These are phyloP conservation scores for Neofusicoccum parvum DNA, from an alignment of 2,329 filamentous ascomycete species.

Conservation along the genomic window DNA sequence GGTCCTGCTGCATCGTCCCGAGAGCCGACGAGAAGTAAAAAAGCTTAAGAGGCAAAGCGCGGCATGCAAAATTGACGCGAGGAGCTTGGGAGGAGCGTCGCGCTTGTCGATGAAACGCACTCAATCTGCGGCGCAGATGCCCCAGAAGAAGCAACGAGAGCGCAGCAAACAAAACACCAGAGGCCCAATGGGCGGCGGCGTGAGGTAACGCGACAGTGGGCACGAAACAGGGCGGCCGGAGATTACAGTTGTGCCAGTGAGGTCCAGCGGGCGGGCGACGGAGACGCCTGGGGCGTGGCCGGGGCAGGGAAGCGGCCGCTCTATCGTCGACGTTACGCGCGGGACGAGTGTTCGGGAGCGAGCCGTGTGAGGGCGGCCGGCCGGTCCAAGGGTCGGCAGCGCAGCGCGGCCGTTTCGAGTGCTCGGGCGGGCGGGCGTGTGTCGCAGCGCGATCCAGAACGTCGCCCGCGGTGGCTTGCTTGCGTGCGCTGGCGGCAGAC, in stretches of 20 bases:
- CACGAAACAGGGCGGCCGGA: constrained; percentile 14
- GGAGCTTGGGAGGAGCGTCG: background rate
- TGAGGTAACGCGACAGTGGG: constrained; percentile 4
- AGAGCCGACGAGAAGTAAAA: constrained; percentile 8
- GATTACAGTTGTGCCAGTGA: background rate
- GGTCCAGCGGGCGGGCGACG: background rate
- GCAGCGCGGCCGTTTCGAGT: constrained; percentile 1
- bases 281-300: background rate
- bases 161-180: constrained; percentile 11
- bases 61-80: background rate
- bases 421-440: constrained; percentile 2
- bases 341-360: constrained; percentile 18
- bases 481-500: constrained; percentile 9
- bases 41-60: background rate
- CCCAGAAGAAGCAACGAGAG: constrained; percentile 8
- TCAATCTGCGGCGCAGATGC: constrained; percentile 9
- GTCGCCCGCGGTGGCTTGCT: background rate
- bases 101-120: constrained; percentile 14
- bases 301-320: constrained; percentile 8
- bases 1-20: constrained; percentile 18
- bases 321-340: constrained; percentile 18
- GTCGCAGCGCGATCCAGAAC: background rate
- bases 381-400: background rate
- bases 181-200: background rate
- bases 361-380: constrained; percentile 12